Evolutionary conservation across 352 stramenopile genomes (phyloP), one percentile per base, ranked within the genome.

Genomic region (Globisporangium takayamanum): DNA sequence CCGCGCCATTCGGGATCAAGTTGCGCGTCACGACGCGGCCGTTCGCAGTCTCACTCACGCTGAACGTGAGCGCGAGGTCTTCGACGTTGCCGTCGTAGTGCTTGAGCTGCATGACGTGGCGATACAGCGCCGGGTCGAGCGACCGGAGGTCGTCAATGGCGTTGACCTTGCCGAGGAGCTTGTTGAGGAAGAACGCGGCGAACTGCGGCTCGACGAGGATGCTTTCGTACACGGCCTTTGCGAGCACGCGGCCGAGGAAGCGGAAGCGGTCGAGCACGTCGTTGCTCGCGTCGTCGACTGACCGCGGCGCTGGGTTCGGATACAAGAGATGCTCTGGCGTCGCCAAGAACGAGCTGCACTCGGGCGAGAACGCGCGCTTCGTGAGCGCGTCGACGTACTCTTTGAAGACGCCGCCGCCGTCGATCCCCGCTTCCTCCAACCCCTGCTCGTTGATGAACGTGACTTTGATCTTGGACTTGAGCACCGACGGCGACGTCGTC

Each of bases 321-420:
- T 98, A 99, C 66, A 99, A 72, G 5, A 96, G 61, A 5, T 86
- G 81, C 8, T 90, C 73, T 18, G 80, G 69, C 8, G 88, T 98
- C 48, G 73, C 69, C 8, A 89, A 52, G 68, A 99, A 99, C 33
- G 76, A 79, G 6, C 72, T 72, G 33, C 76, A 81, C 59, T 90
- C 75, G 3, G 80, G 80, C 0, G 80, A 87, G 30, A 99, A 99
- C 5, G 90, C 92, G 48, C 84, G 73, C 22, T 85, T 92, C 33
- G 81, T 96, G 16, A 99, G 73, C 46, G 67, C 53, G 73, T 98
- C 89, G 70, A 98, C 69, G 62, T 97, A 99, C 60, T 99, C 97
- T 72, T 99, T 99, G 64, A 99, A 99, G 7, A 99, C 80, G 4
- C 97, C 97, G 12, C 97, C 97, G 36, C 95, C 90, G 70, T 99